phyloP scores from a whole-genome alignment of 129 eudicot species.

The Lonicera japonica region DNA sequence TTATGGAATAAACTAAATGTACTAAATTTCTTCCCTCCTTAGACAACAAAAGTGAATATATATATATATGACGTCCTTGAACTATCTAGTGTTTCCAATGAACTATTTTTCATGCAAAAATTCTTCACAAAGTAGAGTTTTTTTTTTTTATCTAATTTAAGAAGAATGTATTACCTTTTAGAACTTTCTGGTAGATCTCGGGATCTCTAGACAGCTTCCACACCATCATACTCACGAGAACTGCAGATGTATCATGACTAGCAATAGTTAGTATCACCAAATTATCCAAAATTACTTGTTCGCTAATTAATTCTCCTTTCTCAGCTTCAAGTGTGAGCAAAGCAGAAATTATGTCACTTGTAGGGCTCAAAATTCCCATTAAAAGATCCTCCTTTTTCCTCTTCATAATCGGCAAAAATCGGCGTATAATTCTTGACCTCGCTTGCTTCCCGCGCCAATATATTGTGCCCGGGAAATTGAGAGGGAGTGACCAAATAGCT shows the following conservation, averaged over 20 bases:
- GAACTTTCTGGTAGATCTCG: constrained; percentile 14
- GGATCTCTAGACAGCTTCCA: constrained; percentile 31
- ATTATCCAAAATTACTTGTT: constrained; percentile 27
- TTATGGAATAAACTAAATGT: no score
- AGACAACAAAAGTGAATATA: no score
- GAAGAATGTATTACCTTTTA: constrained; percentile 3
- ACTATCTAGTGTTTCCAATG: no score
- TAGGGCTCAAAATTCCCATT: constrained; percentile 8
- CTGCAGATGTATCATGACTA: constrained; percentile 31
- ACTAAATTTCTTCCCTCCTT: no score
- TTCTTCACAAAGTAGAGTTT: no score
- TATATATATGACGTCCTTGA: no score
- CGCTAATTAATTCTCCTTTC: constrained; percentile 15
- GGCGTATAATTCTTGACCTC: not conserved
- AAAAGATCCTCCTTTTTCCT: constrained; percentile 13
- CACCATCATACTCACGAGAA: constrained; percentile 27
- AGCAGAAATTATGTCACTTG: constrained; percentile 19
- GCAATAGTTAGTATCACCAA: constrained; percentile 28
- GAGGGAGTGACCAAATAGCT: constrained; percentile 1
- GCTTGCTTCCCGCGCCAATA: constrained; percentile 11
- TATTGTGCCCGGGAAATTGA: not conserved
- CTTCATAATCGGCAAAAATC: not conserved
- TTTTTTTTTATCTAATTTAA: no score
- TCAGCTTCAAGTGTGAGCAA: constrained; percentile 16
- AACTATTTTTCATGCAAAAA: no score